phyloP scores from a whole-genome alignment of 768 basidiomycete genomes.

The Naganishia vishniacii region DNA sequence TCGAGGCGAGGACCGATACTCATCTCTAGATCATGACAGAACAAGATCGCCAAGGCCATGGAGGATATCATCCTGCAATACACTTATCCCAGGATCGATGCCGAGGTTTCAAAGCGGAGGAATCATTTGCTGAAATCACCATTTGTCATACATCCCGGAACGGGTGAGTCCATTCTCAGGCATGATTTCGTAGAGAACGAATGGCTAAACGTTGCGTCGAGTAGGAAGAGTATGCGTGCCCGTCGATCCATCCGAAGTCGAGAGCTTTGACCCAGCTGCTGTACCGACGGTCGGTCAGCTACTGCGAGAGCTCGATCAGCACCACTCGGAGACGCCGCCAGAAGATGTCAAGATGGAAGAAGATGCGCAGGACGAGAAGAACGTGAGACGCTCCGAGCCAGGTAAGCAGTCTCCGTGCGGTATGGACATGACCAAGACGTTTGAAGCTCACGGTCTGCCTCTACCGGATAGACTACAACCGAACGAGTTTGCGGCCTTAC shows the following conservation, averaged over 20 bases:
- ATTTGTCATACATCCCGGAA: constrained; percentile 94
- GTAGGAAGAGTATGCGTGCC: constrained; percentile 86
- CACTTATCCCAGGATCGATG: constrained; percentile 92
- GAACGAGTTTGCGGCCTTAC: constrained; percentile 80
- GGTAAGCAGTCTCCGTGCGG: constrained; percentile 29
- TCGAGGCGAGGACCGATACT: neutral
- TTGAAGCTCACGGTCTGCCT: constrained; percentile 1
- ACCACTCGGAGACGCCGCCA: neutral
- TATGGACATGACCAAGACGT: neutral
- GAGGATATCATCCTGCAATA: constrained; percentile 89
- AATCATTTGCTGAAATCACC: constrained; percentile 98
- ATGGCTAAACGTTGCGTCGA: neutral
- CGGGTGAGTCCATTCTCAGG: constrained; percentile 50
- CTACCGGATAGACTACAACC: constrained; percentile 64
- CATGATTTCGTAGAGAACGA: neutral
- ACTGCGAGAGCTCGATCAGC: constrained; percentile 67
- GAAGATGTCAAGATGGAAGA: constrained; percentile 17
- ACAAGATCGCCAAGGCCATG: constrained; percentile 54
- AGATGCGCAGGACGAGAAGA: constrained; percentile 17
- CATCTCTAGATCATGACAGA: constrained; percentile 21
- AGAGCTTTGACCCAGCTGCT: constrained; percentile 71
- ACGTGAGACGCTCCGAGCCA: constrained; percentile 13
- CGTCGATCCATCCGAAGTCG: constrained; percentile 67
- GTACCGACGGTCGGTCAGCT: constrained; percentile 85
- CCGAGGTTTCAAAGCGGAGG: constrained; percentile 92